Base-by-base conservation (phyloP, 441 rosid genomes). In the Gossypium trilobum region DNA sequence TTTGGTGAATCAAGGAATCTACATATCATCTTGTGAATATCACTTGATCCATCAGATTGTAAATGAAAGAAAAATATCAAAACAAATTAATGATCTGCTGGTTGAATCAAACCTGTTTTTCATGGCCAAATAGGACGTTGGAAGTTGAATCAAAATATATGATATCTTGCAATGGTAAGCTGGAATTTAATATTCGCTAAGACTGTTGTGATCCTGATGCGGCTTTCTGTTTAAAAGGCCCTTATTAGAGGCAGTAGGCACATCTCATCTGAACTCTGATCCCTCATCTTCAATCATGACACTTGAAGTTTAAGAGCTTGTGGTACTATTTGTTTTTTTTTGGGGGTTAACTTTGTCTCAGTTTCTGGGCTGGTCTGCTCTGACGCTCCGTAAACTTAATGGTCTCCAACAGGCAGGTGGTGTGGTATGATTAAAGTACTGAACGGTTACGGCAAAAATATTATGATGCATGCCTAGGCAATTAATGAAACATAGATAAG, bases 11-110 rank as follows among this genome's bases (percentile, higher is more conserved):
- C n/a, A 23, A 65, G 76, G 39, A 65, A 46, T 39, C 27, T 27
- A 17, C 44, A 57, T 74, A 33, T 33, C 20, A 3, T 70, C 44
- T 70, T 70, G 64, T 22, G 20, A 56, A 70, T n/a, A 44, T 44
- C 11, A 46, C 70, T 42, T 44, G 22, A 66, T 66, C 39, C 36
- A 13, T 66, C 39, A 17, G 19, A 66, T 66, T 22, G 56, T 42
- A 20, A 66, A 66, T 31, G 20, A 42, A 6, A 42, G 56, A 48
- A 64, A 19, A 16, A 44, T 20, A 11, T 64, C 29, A 19, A 65
- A 39, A 42, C 20, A 42, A 42, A 65, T 42, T 39, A 39, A 39
- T 39, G 44, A 39, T 39, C 44, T 39, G 20, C 36, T 39, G 5
- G 3, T 22, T 46, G 29, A 66, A 25, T 23, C 6, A 23, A 66